A percentile compares a stretch with the other conserved stretches of the same genome.
These are phyloP conservation scores for Sindora glabra DNA, from an alignment of 306 rosid genomes.

Conservation along the genomic window DNA sequence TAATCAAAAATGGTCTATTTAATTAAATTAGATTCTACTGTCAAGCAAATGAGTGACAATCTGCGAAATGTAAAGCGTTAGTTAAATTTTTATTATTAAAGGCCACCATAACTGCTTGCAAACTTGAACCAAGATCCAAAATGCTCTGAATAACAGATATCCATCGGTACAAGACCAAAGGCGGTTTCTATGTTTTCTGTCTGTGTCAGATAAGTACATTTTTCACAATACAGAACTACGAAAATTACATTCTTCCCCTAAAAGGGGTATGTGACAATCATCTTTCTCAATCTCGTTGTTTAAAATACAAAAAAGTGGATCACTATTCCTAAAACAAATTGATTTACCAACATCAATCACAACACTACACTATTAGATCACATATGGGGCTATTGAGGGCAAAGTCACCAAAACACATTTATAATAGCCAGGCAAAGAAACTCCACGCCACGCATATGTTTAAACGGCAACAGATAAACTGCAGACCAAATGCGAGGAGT, in stretches of 20 bases:
- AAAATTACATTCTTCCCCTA: slow-evolving; percentile 23
- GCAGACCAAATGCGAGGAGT: slow-evolving; percentile 13
- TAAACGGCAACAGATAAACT: slow-evolving; percentile 8
- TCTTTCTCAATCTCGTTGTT: slow-evolving; percentile 20
- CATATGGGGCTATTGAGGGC: slow-evolving; percentile 17
- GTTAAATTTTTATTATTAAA: too few species aligned
- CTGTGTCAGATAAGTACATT: slow-evolving; percentile 24
- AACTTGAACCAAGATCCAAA: neutral
- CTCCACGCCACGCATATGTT: slow-evolving; percentile 3
- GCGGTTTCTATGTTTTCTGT: slow-evolving; percentile 9
- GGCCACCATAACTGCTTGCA: too few species aligned
- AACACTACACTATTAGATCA: slow-evolving; percentile 6
- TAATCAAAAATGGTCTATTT: too few species aligned
- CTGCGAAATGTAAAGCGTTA: too few species aligned
- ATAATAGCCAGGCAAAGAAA: slow-evolving; percentile 4
- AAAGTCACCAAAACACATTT: slow-evolving; percentile 7
- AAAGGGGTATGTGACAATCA: slow-evolving; percentile 26
- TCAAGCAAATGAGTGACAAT: too few species aligned
- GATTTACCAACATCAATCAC: slow-evolving; percentile 21
- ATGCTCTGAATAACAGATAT: neutral
- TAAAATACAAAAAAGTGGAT: slow-evolving; percentile 28
- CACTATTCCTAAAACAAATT: slow-evolving; percentile 17
- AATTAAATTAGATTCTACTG: too few species aligned
- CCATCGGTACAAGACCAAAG: neutral
- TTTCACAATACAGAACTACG: slow-evolving; percentile 38